Conservation (phyloP, 1,284 basidiomycete genomes). For the Tetrapyrgos nigripes region DNA sequence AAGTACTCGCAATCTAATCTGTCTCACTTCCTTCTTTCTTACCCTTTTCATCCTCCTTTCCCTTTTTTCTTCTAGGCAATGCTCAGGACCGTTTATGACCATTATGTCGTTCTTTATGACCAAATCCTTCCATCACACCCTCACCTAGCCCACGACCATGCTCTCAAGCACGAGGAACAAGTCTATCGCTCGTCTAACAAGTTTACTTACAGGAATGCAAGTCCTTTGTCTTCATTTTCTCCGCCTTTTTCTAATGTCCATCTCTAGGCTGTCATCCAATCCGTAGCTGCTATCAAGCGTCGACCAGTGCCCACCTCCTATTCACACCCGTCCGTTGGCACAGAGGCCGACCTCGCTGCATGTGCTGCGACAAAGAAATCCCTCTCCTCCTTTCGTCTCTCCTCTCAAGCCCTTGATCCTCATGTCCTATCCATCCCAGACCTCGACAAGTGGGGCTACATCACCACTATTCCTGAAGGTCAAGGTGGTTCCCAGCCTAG, state of each 20-base stretch:
- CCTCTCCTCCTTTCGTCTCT: slow-evolving; percentile 62
- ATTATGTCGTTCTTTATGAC: slow-evolving; percentile 71
- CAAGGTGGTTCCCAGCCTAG: slow-evolving; percentile 67
- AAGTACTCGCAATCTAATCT: slow-evolving; percentile 52
- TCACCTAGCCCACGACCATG: slow-evolving; percentile 72
- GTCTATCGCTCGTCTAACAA: slow-evolving; percentile 76
- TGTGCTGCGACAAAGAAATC: slow-evolving; percentile 67
- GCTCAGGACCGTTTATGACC: slow-evolving; percentile 74
- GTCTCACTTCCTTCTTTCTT: not conserved
- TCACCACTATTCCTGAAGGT: slow-evolving; percentile 70
- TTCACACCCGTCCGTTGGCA: slow-evolving; percentile 82
- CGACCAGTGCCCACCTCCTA: slow-evolving; percentile 67
- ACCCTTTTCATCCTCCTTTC: slow-evolving; percentile 19
- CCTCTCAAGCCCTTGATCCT: slow-evolving; percentile 57
- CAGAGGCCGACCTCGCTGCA: slow-evolving; percentile 68
- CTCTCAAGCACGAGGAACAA: slow-evolving; percentile 79
- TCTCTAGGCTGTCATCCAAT: slow-evolving; percentile 73
- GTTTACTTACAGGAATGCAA: slow-evolving; percentile 80
- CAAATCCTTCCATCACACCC: slow-evolving; percentile 56
- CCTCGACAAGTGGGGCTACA: slow-evolving; percentile 74
- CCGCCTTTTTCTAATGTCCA: slow-evolving; percentile 20
- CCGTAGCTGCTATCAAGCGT: slow-evolving; percentile 75
- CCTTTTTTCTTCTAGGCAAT: slow-evolving; percentile 53
- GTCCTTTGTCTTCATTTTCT: slow-evolving; percentile 22
- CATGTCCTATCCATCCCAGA: slow-evolving; percentile 65